Evolutionary conservation across 2,329 filamentous ascomycete genomes (phyloP), one percentile per base, ranked within the genome.

Genomic region (Microdochium paspali): DNA sequence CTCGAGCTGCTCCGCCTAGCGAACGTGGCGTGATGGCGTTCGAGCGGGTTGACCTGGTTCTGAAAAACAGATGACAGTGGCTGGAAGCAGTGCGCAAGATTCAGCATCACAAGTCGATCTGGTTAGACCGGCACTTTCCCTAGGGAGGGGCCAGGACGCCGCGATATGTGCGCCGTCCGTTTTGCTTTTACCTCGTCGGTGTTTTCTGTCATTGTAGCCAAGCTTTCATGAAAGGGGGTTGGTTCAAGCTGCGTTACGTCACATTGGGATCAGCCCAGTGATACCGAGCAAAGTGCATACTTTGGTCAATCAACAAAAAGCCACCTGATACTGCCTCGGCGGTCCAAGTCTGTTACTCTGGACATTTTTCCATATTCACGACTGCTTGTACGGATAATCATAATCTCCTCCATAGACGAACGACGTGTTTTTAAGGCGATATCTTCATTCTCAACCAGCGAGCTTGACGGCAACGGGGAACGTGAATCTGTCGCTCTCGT

Each of bases 381-480:
- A 40, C 18, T 40, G 35, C 15, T 40, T 40, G 35, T 40, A 40
- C 35, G 35, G n/a, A 40, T 40, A 40, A 40, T 40, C 35, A 40
- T 40, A 40, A 40, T 40, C 35, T 40, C 10, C 35, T 18, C 15
- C 20, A 40, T 40, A 40, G 35, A 40, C 35, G 35, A 21, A 35
- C 18, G 35, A 18, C 35, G 18, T 40, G 35, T 40, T 40, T 40
- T 12, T 20, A 21, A 40, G 35, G 13, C 18, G 35, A 40, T 10
- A 7, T 13, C 26, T 7, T 7, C 13, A 28, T 28, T 13, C n/a
- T n/a, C n/a, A n/a, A n/a, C n/a, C n/a, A n/a, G n/a, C n/a, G n/a
- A n/a, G n/a, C n/a, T n/a, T n/a, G n/a, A n/a, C n/a, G n/a, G n/a
- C n/a, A n/a, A n/a, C n/a, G n/a, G n/a, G n/a, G n/a, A n/a, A n/a